A percentile compares a stretch with the other conserved stretches of the same genome.
These are phyloP conservation scores for Canavalia ensiformis DNA, from an alignment of 306 rosid species.

Conservation along the genomic window DNA sequence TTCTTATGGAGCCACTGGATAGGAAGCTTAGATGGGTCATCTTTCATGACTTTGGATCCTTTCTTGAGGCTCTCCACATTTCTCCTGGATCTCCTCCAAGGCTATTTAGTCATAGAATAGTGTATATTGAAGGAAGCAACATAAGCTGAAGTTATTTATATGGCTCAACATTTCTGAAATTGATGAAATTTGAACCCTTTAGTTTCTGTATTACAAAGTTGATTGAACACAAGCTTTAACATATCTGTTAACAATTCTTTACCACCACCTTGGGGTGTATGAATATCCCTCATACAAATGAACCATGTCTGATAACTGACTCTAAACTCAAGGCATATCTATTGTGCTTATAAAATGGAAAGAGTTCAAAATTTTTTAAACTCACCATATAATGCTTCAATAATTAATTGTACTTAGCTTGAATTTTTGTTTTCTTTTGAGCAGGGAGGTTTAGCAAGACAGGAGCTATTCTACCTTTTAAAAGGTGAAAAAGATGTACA, in stretches of 20 bases:
- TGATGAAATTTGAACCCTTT: not conserved
- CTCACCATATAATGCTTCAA: not conserved
- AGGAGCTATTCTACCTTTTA: slow-evolving; percentile 69
- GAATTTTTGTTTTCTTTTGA: not conserved
- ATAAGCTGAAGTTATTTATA: not conserved
- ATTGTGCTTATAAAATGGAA: not conserved
- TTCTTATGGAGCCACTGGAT: not conserved
- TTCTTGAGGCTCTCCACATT: not conserved
- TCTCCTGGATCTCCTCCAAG: not conserved
- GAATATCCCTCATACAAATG: too few species aligned
- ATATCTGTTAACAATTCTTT: not conserved
- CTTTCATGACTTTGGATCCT: slow-evolving; percentile 7
- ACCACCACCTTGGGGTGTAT: too few species aligned
- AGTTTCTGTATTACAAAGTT: not conserved
- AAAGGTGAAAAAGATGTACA: slow-evolving; percentile 75
- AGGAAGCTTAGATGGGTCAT: not conserved
- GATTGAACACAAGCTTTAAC: not conserved
- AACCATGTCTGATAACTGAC: too few species aligned
- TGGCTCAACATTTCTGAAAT: not conserved
- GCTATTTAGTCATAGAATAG: not conserved
- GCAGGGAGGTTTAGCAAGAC: slow-evolving; percentile 76
- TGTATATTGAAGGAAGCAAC: not conserved
- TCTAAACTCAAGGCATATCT: not conserved
- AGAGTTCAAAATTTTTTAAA: not conserved
- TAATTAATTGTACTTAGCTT: not conserved